Conservation (phyloP, 768 basidiomycete genomes). For the Phylloporus arenicola region DNA sequence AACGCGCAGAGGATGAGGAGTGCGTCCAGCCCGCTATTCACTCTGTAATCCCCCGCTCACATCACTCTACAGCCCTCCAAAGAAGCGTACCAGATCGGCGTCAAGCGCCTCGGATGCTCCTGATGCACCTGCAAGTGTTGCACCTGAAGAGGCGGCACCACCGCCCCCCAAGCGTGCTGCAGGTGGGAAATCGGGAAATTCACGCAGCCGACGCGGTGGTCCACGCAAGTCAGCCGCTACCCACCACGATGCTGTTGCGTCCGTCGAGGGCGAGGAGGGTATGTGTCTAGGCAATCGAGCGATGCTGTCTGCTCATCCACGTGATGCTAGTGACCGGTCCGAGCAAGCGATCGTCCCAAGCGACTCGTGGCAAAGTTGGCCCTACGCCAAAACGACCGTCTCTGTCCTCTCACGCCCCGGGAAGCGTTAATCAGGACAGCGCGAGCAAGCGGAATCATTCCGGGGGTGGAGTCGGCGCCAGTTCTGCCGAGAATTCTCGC, state of each 20-base stretch:
- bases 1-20: constrained; percentile 69
- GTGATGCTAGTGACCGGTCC: constrained; percentile 32
- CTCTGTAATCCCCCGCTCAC: constrained; percentile 6
- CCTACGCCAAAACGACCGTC: constrained; percentile 30
- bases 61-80: constrained; percentile 36
- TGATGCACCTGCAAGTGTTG: constrained; percentile 34
- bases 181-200: constrained; percentile 22
- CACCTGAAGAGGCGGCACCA: constrained; percentile 36
- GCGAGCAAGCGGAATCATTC: constrained; percentile 46
- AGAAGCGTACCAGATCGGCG: constrained; percentile 74
- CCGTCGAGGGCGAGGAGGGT: constrained; percentile 64
- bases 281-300: constrained; percentile 22
- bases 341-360: constrained; percentile 36
- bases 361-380: constrained; percentile 33
- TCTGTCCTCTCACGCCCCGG: constrained; percentile 27
- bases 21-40: constrained; percentile 33
- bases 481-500: constrained; percentile 47
- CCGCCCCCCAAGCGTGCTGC: constrained; percentile 30
- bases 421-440: constrained; percentile 39
- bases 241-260: constrained; percentile 19
- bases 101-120: constrained; percentile 63
- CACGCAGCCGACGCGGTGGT: constrained; percentile 30
- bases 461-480: constrained; percentile 31
- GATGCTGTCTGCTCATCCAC: constrained; percentile 28
- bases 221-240: constrained; percentile 22